phyloP scores from a whole-genome alignment of 1,139 yeast genomes.

The Pichia sp. region DNA sequence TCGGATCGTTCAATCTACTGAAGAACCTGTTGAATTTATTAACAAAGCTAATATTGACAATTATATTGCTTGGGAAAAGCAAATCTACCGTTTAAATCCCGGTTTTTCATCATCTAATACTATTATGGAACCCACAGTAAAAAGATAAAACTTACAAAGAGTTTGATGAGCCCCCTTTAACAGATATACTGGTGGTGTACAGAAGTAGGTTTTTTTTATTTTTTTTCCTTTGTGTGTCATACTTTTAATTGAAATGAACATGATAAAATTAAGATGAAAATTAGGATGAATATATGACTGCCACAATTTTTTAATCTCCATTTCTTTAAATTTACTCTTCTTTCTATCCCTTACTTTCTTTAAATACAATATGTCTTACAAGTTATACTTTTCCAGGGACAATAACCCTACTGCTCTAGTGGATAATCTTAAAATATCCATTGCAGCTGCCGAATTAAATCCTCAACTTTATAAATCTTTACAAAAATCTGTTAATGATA shows the following conservation, averaged over 20 bases:
- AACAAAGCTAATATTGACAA: background rate
- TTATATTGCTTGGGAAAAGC: slow-evolving; percentile 19
- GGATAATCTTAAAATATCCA: slow-evolving; percentile 53
- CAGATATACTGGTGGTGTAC: background rate
- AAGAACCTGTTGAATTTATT: too few species aligned
- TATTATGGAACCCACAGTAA: slow-evolving; percentile 24
- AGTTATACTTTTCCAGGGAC: slow-evolving; percentile 40
- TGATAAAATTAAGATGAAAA: too few species aligned
- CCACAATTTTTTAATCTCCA: too few species aligned
- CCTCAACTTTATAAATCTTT: slow-evolving; percentile 19
- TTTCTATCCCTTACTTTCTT: background rate
- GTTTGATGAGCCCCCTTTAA: background rate
- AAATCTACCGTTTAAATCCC: slow-evolving; percentile 9
- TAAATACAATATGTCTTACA: slow-evolving; percentile 22
- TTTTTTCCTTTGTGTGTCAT: background rate
- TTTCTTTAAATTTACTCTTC: too few species aligned
- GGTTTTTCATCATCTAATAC: slow-evolving; percentile 9
- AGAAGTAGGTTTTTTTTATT: background rate
- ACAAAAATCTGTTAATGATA: slow-evolving; percentile 27
- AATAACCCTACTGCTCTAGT: slow-evolving; percentile 39
- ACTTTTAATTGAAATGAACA: too few species aligned
- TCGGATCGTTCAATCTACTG: too few species aligned
- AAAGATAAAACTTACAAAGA: background rate
- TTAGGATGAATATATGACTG: too few species aligned
- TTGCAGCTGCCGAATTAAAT: slow-evolving; percentile 41